Evolutionary conservation across 2,329 filamentous ascomycete species (phyloP).

Genomic region (Paraphaeosphaeria sporulosa): DNA sequence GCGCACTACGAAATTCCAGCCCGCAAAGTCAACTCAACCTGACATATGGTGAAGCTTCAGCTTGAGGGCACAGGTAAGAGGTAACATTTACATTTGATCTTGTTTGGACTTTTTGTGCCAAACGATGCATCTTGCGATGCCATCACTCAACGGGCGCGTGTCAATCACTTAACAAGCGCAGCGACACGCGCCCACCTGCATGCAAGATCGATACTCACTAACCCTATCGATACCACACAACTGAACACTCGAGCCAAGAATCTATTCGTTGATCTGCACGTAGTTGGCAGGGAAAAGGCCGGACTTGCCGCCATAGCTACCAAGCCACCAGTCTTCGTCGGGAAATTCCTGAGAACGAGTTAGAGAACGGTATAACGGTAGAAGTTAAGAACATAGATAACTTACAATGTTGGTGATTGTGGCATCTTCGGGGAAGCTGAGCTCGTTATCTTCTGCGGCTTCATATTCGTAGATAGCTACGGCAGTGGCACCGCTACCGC

Average conservation of each 20-base stretch:
- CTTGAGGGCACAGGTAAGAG: neutral
- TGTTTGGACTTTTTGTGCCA: slow-evolving; percentile 3
- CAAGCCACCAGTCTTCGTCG: slow-evolving; percentile 99
- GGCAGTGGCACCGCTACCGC: slow-evolving; percentile 69
- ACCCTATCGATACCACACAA: neutral
- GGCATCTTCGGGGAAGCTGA: slow-evolving; percentile 88
- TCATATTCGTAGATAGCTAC: slow-evolving; percentile 95
- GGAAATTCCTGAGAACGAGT: slow-evolving; percentile 77
- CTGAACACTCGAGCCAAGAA: neutral
- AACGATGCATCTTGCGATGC: neutral
- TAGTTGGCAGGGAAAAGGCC: slow-evolving; percentile 78
- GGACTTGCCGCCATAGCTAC: slow-evolving; percentile 77
- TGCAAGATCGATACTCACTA: slow-evolving; percentile 1
- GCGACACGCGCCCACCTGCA: slow-evolving; percentile 1
- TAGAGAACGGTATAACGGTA: slow-evolving; percentile 15
- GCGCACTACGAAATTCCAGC: neutral
- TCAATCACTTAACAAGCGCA: neutral
- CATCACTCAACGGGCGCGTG: too few species aligned
- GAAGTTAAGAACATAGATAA: slow-evolving; percentile 23
- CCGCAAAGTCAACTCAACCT: neutral
- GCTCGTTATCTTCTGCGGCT: slow-evolving; percentile 88
- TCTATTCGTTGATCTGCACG: slow-evolving; percentile 56
- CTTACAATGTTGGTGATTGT: slow-evolving; percentile 79
- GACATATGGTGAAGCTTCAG: neutral
- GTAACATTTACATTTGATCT: slow-evolving; percentile 1